Conservation (phyloP, 208 protist genomes). For the Trypanosoma brucei region DNA sequence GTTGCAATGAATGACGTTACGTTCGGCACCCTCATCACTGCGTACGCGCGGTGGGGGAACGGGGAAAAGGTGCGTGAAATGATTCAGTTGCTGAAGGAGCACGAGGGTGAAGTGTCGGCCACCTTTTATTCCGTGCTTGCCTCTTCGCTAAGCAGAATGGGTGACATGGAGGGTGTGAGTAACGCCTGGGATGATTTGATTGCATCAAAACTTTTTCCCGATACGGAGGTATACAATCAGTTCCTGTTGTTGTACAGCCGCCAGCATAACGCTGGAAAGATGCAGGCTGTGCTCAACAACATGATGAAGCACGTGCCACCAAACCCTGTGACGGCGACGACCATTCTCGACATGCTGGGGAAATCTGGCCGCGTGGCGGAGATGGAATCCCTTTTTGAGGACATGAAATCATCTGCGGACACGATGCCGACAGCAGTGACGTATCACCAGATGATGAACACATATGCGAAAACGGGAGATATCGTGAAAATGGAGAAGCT, state of each 20-base stretch:
- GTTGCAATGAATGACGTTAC: conserved; percentile 88
- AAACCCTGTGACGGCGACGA: conserved; percentile 83
- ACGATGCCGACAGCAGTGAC: conserved; percentile 85
- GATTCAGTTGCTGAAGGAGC: conserved; percentile 70
- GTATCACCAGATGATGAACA: conserved; percentile 86
- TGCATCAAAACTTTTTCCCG: conserved; percentile 75
- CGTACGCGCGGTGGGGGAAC: conserved; percentile 74
- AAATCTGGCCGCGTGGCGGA: conserved; percentile 81
- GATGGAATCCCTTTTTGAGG: conserved; percentile 84
- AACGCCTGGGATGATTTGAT: conserved; percentile 85
- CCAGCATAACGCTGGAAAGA: conserved; percentile 70
- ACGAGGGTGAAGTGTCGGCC: conserved; percentile 68
- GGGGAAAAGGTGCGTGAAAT: conserved; percentile 61
- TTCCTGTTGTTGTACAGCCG: conserved; percentile 78
- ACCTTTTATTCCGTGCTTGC: conserved; percentile 84
- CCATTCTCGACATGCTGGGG: conserved; percentile 82
- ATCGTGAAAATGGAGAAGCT: conserved; percentile 82
- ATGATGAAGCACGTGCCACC: conserved; percentile 88
- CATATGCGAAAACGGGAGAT: conserved; percentile 82
- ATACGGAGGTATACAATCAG: conserved; percentile 86
- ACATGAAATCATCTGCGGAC: conserved; percentile 80
- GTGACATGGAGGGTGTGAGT: conserved; percentile 65
- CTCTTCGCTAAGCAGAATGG: conserved; percentile 75
- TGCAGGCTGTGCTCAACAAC: conserved; percentile 81
- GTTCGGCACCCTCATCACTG: conserved; percentile 85